A percentile compares a stretch with the other conserved stretches of the same genome.
Evolutionary conservation across 1,284 basidiomycete species (phyloP).

Genomic region (Rhodotorula sp.): DNA sequence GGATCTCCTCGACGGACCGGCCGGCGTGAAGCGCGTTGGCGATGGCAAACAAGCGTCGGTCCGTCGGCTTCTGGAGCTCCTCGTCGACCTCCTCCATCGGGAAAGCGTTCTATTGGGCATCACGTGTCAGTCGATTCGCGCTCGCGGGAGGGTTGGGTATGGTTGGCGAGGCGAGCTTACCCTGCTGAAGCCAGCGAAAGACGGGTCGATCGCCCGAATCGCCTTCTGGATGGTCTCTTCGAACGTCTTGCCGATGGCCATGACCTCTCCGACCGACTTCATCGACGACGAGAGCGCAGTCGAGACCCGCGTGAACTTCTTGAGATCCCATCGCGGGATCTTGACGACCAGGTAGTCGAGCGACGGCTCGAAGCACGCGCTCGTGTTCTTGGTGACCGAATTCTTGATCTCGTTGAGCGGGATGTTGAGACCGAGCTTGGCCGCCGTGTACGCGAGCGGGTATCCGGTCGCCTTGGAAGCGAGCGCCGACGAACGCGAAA

Average conservation of each 20-base stretch:
- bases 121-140: background rate
- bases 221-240: slow-evolving; percentile 99
- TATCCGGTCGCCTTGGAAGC: slow-evolving; percentile 99
- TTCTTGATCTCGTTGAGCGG: slow-evolving; percentile 98
- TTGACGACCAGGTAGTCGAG: slow-evolving; percentile 98
- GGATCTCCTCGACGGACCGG: slow-evolving; percentile 92
- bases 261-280: slow-evolving; percentile 99
- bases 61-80: slow-evolving; percentile 82
- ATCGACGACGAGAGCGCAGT: slow-evolving; percentile 85
- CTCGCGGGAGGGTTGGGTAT: background rate
- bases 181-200: slow-evolving; percentile 87
- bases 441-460: slow-evolving; percentile 96
- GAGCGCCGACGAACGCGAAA: slow-evolving; percentile 94
- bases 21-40: slow-evolving; percentile 83
- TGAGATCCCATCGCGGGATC: slow-evolving; percentile 98
- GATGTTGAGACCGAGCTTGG: slow-evolving; percentile 93
- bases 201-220: slow-evolving; percentile 92
- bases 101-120: slow-evolving; percentile 58
- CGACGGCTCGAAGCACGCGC: slow-evolving; percentile 97
- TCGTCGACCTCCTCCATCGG: slow-evolving; percentile 69
- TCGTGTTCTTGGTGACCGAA: slow-evolving; percentile 92
- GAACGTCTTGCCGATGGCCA: slow-evolving; percentile 97
- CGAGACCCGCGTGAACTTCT: slow-evolving; percentile 93
- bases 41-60: slow-evolving; percentile 89
- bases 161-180: slow-evolving; percentile 51